phyloP scores from a whole-genome alignment of 441 rosid species.

The Bruguiera hainesii region DNA sequence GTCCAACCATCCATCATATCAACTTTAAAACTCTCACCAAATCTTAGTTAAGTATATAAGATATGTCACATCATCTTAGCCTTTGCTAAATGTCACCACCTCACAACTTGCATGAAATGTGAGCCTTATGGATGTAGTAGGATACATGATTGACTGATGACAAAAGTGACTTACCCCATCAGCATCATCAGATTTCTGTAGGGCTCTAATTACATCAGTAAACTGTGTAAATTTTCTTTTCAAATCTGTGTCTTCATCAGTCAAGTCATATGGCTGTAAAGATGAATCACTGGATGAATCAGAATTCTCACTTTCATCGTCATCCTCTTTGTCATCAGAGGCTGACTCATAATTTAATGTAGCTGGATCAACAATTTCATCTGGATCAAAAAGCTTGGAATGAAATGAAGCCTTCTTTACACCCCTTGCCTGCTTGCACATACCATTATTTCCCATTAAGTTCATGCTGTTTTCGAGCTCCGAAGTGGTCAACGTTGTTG shows the following conservation, averaged over 20 bases:
- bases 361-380: slow-evolving; percentile 87
- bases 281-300: slow-evolving; percentile 74
- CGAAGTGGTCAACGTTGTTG: slow-evolving; percentile 31
- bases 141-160: slow-evolving; percentile 11
- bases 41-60: not conserved
- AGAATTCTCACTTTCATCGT: slow-evolving; percentile 57
- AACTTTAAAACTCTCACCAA: not conserved
- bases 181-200: slow-evolving; percentile 86
- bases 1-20: not conserved
- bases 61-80: not conserved
- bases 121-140: slow-evolving; percentile 6
- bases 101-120: slow-evolving; percentile 11
- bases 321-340: slow-evolving; percentile 58
- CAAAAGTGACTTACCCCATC: slow-evolving; percentile 69
- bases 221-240: slow-evolving; percentile 67
- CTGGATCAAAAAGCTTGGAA: slow-evolving; percentile 65
- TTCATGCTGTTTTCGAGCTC: slow-evolving; percentile 32
- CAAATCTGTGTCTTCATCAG: slow-evolving; percentile 81
- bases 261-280: slow-evolving; percentile 87
- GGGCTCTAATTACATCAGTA: slow-evolving; percentile 91
- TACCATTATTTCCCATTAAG: slow-evolving; percentile 25
- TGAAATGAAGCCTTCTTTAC: slow-evolving; percentile 43
- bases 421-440: slow-evolving; percentile 31
- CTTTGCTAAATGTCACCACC: slow-evolving; percentile 8
- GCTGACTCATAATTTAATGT: slow-evolving; percentile 51